Conservation (phyloP, 306 rosid species). For the Corylus avellana region DNA sequence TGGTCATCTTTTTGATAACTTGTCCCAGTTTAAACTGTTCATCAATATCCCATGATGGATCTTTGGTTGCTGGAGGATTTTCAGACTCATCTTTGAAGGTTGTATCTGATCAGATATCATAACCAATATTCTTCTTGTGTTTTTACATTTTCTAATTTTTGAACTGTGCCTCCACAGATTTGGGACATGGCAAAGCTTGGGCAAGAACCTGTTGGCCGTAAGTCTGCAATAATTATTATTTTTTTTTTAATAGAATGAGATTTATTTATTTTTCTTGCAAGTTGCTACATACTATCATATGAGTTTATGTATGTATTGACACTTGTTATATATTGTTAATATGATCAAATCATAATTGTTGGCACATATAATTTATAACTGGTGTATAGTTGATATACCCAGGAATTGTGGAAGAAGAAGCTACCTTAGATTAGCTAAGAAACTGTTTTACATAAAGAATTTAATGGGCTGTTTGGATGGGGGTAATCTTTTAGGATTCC, state of each 20-base stretch:
- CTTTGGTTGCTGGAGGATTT: slow-evolving; percentile 96
- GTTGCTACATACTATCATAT: background rate
- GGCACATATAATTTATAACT: background rate
- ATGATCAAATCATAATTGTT: background rate
- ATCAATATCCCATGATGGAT: slow-evolving; percentile 89
- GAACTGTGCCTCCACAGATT: slow-evolving; percentile 48
- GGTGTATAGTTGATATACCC: background rate
- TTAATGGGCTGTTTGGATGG: too few relatives aligned
- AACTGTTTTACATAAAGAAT: background rate
- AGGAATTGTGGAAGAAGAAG: background rate
- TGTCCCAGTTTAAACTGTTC: slow-evolving; percentile 82
- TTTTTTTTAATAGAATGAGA: slow-evolving; percentile 6
- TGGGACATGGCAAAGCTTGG: slow-evolving; percentile 99
- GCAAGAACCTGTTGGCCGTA: slow-evolving; percentile 65
- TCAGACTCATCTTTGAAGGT: slow-evolving; percentile 94
- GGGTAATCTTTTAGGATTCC: too few relatives aligned
- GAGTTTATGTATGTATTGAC: background rate
- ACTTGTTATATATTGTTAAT: background rate
- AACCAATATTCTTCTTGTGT: background rate
- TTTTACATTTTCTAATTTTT: slow-evolving; percentile 23
- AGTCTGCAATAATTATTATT: slow-evolving; percentile 36
- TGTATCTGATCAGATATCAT: slow-evolving; percentile 12
- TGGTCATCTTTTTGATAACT: slow-evolving; percentile 29
- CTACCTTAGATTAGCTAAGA: background rate
- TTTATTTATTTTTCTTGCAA: background rate